Base-by-base conservation (phyloP, 116 monocot genomes). In the Phalaenopsis hybrid region DNA sequence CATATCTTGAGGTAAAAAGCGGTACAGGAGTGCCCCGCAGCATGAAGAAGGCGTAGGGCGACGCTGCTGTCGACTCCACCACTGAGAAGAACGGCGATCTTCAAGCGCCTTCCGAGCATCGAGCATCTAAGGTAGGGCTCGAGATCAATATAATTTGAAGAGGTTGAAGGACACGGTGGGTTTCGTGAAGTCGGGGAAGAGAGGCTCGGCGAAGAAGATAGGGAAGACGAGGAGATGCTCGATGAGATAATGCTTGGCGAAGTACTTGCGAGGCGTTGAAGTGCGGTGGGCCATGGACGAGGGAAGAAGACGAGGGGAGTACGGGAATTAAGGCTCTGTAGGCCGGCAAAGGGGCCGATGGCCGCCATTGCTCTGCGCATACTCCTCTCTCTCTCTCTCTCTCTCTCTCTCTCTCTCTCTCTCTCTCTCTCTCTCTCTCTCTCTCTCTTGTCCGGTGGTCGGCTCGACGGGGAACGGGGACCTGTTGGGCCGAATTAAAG, bases 1-100 rank as follows among this genome's bases (percentile, higher is more conserved):
- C 97, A 98, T 33, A 98, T 98, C 75, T 98, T 98, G 78, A 98
- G 97, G 77, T 98, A 98, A 83, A 98, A 98, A 9, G 98, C 98
- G 23, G 95, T 95, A 87, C 95, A 93, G 44, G 85, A 85, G 86
- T 99, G 95, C 6, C 95, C 98, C n/a, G 93, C 95, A 13, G 98
- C 98, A 80, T 95, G 95, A 82, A 99, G 92, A 76, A 99, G 89
- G 28, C 98, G 91, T 16, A 99, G 95, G 9, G 98, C 90, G 58
- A 95, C 93, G 83, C 95, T 99, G 86, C 98, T 99, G 75, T 99
- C 98, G 12, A 99, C 98, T 43, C 98, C 98, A 58, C 98, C 98
- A 79, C 98, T 99, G 79, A 99, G 88, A 21, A 99, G 93, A 8
- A 99, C 88, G 12, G 95, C 98, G 70, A 99, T 89, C 83, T 81